phyloP scores from a whole-genome alignment of 768 basidiomycete species.

The Chalciporus chontae region DNA sequence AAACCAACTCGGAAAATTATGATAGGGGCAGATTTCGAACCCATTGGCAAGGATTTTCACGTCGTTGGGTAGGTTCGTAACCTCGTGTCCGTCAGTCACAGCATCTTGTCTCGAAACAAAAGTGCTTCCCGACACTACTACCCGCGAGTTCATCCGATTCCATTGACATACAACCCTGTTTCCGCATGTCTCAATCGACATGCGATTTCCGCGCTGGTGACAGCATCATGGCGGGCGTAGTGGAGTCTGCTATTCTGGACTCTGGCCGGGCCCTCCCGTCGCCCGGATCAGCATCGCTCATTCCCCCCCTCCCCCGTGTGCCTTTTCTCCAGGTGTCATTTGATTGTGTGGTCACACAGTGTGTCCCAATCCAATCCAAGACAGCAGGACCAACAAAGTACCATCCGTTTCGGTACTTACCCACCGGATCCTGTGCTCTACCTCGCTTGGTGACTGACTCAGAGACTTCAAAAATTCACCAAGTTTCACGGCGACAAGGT shows the following conservation, averaged over 20 bases:
- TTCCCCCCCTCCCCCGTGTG: neutral
- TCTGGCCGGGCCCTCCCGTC: neutral
- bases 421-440: slow-evolving; percentile 5
- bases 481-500: neutral
- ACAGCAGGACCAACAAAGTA: neutral
- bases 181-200: slow-evolving; percentile 18
- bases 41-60: slow-evolving; percentile 2
- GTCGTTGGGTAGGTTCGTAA: slow-evolving; percentile 8
- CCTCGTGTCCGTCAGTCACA: slow-evolving; percentile 19
- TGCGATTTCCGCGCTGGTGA: slow-evolving; percentile 17
- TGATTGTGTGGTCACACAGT: neutral
- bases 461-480: neutral
- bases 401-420: slow-evolving; percentile 12
- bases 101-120: slow-evolving; percentile 17
- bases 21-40: neutral
- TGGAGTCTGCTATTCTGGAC: neutral
- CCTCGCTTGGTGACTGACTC: neutral
- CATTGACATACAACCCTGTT: slow-evolving; percentile 18
- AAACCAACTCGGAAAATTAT: neutral
- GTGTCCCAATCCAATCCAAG: neutral
- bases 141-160: slow-evolving; percentile 11
- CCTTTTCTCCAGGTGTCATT: slow-evolving; percentile 4
- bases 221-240: neutral
- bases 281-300: neutral
- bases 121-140: neutral